Conservation (phyloP, 1,284 basidiomycete genomes). For the Lignosus rhinocerotis region DNA sequence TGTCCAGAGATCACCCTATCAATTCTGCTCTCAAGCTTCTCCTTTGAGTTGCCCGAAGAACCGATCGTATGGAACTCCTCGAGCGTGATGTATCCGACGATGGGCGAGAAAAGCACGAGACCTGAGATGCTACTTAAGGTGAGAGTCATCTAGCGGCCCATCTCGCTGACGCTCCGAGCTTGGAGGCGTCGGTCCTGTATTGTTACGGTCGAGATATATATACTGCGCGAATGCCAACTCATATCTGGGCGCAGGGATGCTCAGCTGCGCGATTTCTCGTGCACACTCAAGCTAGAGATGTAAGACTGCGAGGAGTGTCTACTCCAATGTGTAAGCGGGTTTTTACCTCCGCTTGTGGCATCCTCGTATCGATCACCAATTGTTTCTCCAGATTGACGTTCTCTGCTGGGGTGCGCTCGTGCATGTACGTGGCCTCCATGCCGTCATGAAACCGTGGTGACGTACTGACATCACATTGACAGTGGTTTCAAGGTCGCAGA, state of each 20-base stretch:
- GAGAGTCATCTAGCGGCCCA: neutral
- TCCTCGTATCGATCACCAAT: too few relatives aligned
- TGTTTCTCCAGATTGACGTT: neutral
- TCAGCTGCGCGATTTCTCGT: too few relatives aligned
- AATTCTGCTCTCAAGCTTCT: slow-evolving; percentile 14
- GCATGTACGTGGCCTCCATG: slow-evolving; percentile 8
- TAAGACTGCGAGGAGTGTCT: too few relatives aligned
- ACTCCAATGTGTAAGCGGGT: too few relatives aligned
- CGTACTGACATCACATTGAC: neutral
- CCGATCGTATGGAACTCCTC: slow-evolving; percentile 18
- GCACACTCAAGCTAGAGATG: too few relatives aligned
- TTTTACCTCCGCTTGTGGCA: too few relatives aligned
- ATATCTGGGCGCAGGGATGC: too few relatives aligned
- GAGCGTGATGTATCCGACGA: slow-evolving; percentile 14
- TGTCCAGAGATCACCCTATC: slow-evolving; percentile 17
- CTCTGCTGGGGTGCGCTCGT: neutral
- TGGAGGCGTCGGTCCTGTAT: too few relatives aligned
- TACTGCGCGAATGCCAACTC: too few relatives aligned
- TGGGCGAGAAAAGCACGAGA: slow-evolving; percentile 4
- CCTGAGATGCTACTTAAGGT: slow-evolving; percentile 17
- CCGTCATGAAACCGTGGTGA: neutral
- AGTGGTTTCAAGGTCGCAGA: slow-evolving; percentile 35
- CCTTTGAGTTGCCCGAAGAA: slow-evolving; percentile 8
- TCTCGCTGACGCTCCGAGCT: too few relatives aligned
- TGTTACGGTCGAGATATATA: too few relatives aligned